phyloP scores from a whole-genome alignment of 805 yeast genomes.

The Scheffersomyces spartinae region DNA sequence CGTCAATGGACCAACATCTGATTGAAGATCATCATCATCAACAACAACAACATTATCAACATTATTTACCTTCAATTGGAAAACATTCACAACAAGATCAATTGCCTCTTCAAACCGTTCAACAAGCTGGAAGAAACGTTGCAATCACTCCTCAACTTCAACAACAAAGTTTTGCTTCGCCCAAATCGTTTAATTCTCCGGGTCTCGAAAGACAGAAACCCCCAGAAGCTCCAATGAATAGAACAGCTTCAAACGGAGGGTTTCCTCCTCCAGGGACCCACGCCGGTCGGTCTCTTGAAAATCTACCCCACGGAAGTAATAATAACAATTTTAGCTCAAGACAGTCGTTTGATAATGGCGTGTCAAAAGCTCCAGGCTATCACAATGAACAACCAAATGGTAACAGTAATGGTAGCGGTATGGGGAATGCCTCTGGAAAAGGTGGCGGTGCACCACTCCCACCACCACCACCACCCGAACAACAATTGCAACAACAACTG shows the following conservation, averaged over 20 bases:
- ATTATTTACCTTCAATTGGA: conserved; percentile 1
- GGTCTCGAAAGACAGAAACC: no score
- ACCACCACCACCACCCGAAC: conserved; percentile 5
- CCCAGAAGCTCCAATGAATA: no score
- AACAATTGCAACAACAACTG: conserved; percentile 5
- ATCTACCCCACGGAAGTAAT: conserved; percentile 2
- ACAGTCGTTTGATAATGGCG: conserved; percentile 1
- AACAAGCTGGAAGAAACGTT: conserved; percentile 4
- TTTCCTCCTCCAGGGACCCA: no score
- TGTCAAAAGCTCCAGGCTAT: conserved; percentile 1
- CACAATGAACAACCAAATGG: conserved; percentile 7
- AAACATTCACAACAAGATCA: conserved; percentile 4
- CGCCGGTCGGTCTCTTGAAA: conserved; percentile 2
- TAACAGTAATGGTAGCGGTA: no score
- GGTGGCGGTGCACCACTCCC: conserved; percentile 1
- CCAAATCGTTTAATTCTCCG: no score
- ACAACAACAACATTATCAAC: conserved; percentile 1
- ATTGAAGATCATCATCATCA: conserved; percentile 7
- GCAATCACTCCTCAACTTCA: conserved; percentile 5
- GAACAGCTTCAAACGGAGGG: no score
- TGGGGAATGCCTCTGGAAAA: not conserved
- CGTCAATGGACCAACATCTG: conserved; percentile 12
- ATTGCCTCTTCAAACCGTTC: conserved; percentile 4
- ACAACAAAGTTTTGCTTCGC: conserved; percentile 6
- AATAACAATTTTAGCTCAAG: conserved; percentile 1